These are phyloP conservation scores for Rhododendron mucronatum DNA, from an alignment of 148 eudicot genomes.

Conservation along the genomic window DNA sequence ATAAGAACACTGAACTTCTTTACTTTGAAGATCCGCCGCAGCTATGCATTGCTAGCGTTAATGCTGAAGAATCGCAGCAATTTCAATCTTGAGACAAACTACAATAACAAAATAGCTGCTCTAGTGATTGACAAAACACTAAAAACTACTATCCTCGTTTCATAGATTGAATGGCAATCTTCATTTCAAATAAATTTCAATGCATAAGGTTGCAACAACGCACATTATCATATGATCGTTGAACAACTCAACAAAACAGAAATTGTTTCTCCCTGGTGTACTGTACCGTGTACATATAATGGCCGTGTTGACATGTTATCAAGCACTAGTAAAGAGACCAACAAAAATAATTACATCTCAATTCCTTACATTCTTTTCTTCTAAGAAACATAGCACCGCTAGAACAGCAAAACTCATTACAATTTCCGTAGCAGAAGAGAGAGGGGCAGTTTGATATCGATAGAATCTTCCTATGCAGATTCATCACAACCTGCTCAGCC, in stretches of 20 bases:
- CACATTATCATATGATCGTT: background rate
- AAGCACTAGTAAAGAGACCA: background rate
- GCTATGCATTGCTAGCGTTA: background rate
- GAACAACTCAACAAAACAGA: background rate
- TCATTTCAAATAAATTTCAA: background rate
- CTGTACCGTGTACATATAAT: background rate
- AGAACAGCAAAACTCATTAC: conserved; percentile 9
- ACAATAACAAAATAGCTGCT: background rate
- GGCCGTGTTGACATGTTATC: background rate
- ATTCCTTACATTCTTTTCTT: background rate
- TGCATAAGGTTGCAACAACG: background rate
- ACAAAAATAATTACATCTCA: background rate
- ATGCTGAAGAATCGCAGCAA: background rate
- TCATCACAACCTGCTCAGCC: background rate
- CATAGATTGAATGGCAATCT: background rate
- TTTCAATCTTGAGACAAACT: background rate
- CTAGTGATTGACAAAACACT: background rate
- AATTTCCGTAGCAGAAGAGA: background rate
- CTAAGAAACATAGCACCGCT: background rate
- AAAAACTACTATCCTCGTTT: background rate
- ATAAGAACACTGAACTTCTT: background rate
- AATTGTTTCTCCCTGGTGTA: background rate
- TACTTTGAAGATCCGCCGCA: background rate
- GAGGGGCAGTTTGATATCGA: background rate
- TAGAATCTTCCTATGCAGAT: background rate